Conservation (phyloP, 805 yeast species). For the Grigorovia humatica region DNA sequence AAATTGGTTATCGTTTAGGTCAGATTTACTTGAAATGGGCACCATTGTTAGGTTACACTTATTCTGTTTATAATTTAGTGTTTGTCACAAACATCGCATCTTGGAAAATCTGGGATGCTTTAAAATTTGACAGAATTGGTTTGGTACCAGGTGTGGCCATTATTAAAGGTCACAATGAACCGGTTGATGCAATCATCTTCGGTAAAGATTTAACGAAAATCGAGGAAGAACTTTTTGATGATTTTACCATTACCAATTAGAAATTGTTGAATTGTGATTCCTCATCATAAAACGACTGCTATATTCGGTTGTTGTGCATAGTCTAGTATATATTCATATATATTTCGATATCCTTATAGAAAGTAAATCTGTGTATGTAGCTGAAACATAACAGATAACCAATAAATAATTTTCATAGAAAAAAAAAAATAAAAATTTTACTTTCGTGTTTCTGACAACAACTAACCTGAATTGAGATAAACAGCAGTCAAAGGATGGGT, state of each 20-base stretch:
- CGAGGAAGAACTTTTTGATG: constrained; percentile 20
- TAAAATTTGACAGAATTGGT: constrained; percentile 78
- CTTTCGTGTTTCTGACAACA: neutral
- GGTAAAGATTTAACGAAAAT: constrained; percentile 47
- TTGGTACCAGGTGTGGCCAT: constrained; percentile 61
- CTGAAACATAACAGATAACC: neutral
- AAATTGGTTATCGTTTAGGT: constrained; percentile 66
- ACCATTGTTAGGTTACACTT: constrained; percentile 65
- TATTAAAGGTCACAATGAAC: constrained; percentile 50
- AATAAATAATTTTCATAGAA: neutral
- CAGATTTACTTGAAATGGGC: constrained; percentile 59
- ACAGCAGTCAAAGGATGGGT: constrained; percentile 19
- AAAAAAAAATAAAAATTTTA: neutral
- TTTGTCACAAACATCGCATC: constrained; percentile 75
- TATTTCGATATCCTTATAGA: neutral
- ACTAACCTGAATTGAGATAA: neutral
- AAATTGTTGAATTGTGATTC: neutral
- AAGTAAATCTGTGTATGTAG: neutral
- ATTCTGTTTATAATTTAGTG: constrained; percentile 81
- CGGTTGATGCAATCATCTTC: constrained; percentile 68
- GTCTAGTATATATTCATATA: neutral
- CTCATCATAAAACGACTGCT: neutral
- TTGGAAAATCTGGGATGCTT: constrained; percentile 64
- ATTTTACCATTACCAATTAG: constrained; percentile 5
- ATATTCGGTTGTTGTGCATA: neutral